Evolutionary conservation across 2,329 filamentous ascomycete species (phyloP).

Genomic region (Dactylellina drechsleri): DNA sequence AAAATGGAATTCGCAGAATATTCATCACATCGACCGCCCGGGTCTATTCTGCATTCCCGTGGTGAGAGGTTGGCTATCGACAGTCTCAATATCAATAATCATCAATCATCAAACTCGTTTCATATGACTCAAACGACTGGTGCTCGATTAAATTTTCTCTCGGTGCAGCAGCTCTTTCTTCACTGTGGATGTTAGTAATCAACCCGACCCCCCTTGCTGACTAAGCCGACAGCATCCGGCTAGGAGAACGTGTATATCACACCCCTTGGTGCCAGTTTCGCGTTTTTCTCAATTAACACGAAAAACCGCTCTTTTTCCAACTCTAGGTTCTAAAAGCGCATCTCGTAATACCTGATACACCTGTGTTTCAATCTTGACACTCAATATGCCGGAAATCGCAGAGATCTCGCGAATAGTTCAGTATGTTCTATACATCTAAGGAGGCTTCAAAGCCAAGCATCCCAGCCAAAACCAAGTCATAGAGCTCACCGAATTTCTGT

Average conservation of each 20-base stretch:
- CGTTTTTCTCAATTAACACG: slow-evolving; percentile 22
- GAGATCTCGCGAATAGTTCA: slow-evolving; percentile 63
- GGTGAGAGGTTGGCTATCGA: no score
- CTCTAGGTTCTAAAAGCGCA: background rate
- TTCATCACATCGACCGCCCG: no score
- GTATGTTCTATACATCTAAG: slow-evolving; percentile 16
- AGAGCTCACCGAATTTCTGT: no score
- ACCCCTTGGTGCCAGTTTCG: slow-evolving; percentile 39
- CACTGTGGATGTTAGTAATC: background rate
- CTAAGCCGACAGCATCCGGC: background rate
- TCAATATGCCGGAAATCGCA: slow-evolving; percentile 71
- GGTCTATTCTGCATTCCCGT: no score
- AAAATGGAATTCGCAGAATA: no score
- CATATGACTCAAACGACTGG: background rate
- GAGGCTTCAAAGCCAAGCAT: background rate
- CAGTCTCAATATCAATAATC: no score
- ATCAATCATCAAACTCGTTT: no score
- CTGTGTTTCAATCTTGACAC: background rate
- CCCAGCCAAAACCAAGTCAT: slow-evolving; percentile 4
- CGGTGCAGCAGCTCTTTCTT: background rate
- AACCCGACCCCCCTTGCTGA: background rate
- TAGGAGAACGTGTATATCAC: slow-evolving; percentile 32
- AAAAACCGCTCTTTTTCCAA: background rate
- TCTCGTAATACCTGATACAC: no score
- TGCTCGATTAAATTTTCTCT: background rate